phyloP scores from a whole-genome alignment of 1,139 yeast species.

The Magnusiomyces tetraspermus region DNA sequence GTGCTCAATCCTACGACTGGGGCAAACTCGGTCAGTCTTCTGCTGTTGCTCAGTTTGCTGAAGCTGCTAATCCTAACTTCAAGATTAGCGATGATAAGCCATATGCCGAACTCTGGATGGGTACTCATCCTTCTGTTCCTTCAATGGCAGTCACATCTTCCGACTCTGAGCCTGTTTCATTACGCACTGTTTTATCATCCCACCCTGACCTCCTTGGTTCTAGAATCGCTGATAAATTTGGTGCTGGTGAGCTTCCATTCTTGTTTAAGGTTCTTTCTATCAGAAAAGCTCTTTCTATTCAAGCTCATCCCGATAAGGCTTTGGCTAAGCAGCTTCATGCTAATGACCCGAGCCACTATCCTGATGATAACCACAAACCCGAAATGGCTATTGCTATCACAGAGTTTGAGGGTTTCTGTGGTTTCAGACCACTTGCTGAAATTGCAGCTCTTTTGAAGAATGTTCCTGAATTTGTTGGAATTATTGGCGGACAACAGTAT shows the following conservation, averaged over 20 bases:
- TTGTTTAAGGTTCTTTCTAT: conserved; percentile 89
- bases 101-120: conserved; percentile 78
- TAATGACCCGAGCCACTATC: conserved; percentile 85
- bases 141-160: conserved; percentile 51
- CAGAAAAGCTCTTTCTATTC: conserved; percentile 85
- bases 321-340: conserved; percentile 69
- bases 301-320: conserved; percentile 93
- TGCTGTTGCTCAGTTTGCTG: conserved; percentile 83
- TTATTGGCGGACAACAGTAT: conserved; percentile 53
- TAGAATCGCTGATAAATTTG: conserved; percentile 55
- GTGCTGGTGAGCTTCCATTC: conserved; percentile 74
- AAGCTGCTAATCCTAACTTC: conserved; percentile 53
- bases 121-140: conserved; percentile 91
- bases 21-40: conserved; percentile 68
- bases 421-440: conserved; percentile 83
- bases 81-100: conserved; percentile 59
- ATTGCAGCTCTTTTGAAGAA: conserved; percentile 55
- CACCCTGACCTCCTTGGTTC: conserved; percentile 54
- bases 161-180: conserved; percentile 29
- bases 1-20: conserved; percentile 41
- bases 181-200: conserved; percentile 55
- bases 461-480: conserved; percentile 63
- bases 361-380: conserved; percentile 97
- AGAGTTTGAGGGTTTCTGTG: conserved; percentile 94
- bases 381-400: conserved; percentile 98